phyloP scores from a whole-genome alignment of 2,329 filamentous ascomycete species.

The Pseudogymnoascus sp. region DNA sequence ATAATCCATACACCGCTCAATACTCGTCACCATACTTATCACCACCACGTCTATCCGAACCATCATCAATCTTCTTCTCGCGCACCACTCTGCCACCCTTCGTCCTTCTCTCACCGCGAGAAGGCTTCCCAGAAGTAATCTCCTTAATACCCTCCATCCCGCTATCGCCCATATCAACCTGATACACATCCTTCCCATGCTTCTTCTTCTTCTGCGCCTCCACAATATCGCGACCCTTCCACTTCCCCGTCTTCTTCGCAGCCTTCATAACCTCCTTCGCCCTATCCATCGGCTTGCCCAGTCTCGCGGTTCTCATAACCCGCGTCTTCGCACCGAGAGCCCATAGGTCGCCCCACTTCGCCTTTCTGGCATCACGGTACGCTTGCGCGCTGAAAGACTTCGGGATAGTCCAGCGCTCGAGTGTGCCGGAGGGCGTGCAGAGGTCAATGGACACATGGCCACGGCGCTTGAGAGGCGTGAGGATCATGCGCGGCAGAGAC shows the following conservation, averaged over 20 bases:
- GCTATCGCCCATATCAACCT: constrained; percentile 30
- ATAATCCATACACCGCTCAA: neutral
- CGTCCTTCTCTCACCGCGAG: constrained; percentile 25
- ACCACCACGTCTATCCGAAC: neutral
- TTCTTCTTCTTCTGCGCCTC: constrained; percentile 37
- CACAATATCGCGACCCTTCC: constrained; percentile 35
- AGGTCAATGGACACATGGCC: constrained; percentile 86
- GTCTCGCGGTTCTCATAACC: constrained; percentile 50
- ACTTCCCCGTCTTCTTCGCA: constrained; percentile 34
- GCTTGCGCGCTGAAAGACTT: constrained; percentile 71
- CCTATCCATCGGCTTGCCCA: constrained; percentile 38
- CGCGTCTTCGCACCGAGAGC: constrained; percentile 88
- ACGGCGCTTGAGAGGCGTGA: constrained; percentile 76
- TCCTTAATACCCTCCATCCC: constrained; percentile 25
- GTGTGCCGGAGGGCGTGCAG: constrained; percentile 75
- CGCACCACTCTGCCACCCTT: constrained; percentile 31
- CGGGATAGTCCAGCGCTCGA: constrained; percentile 92
- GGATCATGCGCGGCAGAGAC: constrained; percentile 67
- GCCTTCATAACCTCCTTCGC: constrained; percentile 28
- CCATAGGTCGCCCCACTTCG: constrained; percentile 90
- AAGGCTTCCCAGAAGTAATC: constrained; percentile 17
- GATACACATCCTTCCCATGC: constrained; percentile 34
- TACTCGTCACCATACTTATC: neutral
- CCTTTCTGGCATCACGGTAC: constrained; percentile 88
- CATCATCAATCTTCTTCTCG: constrained; percentile 24